Evolutionary conservation across 176 grass and related monocot genomes (phyloP), one percentile per base, ranked within the genome.

Genomic region (Tuctoria greenei): DNA sequence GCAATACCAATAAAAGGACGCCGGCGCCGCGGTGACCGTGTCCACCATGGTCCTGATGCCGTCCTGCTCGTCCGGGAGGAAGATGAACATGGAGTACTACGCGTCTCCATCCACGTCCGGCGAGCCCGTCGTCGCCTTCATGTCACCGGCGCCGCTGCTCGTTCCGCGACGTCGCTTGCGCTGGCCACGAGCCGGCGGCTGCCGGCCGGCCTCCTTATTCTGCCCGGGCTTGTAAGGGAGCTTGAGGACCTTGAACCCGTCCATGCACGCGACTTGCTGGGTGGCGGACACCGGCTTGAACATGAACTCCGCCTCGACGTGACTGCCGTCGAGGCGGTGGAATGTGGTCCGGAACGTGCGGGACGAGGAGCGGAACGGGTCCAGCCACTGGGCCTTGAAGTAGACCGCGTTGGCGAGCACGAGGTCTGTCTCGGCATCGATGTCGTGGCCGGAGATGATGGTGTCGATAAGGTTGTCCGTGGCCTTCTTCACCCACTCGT

Each of bases 201-300:
- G n/a, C 13, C 27, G 28, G 46, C 16, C 16, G n/a, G 47, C 31
- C 31, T 27, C 52, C n/a, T 7, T 10, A 15, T 11, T 6, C 5
- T 2, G 14, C 5, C 38, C 76, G 0, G 13, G 9, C 28, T 15
- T 10, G 64, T 76, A 76, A 4, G 64, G 81, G 21, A 76, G 81
- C 81, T 17, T 77, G 42, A 83, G 42, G 11, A 77, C 34, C 73
- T 77, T 70, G 65, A 76, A 83, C 4, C 72, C 52, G 1, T 77
- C 16, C 7, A 50, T 20, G 73, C 28, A 76, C 3, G 55, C 57
- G 16, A 50, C 4, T 7, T 60, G 2, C 3, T 10, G 8, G 2
- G 6, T 2, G 8, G 8, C 41, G 41, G n/a, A n/a, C n/a, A n/a
- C n/a, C n/a, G n/a, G n/a, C n/a, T n/a, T n/a, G n/a, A 6, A 5